Base-by-base conservation (phyloP, 768 basidiomycete genomes). In the Pleurotus djamor region DNA sequence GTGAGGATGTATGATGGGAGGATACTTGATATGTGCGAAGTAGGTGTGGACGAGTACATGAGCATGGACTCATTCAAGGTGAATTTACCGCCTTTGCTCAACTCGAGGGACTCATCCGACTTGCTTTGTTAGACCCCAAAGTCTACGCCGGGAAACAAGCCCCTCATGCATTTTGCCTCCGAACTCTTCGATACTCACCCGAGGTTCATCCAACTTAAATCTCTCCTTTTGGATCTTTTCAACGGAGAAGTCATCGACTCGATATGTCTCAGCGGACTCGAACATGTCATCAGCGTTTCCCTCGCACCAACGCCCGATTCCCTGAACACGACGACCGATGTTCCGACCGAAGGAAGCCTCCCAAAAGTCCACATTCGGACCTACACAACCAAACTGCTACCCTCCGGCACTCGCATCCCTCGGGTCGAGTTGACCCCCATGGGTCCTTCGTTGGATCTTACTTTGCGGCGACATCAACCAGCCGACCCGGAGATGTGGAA, bases 131-230 rank as follows among this genome's bases (percentile, higher is more conserved):
- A 95, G 97, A 89, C 91, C 44, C 80, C 86, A 21, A 98, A 96
- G 83, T 87, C 90, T 12, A 89, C 94, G 4, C 86, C 90, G 21
- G 96, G 95, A 8, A 86, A 94, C 66, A 89, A 92, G 66, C 96
- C 97, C 48, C 74, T 98, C 64, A 87, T 99, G 81, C 94, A 96
- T 69, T 99, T 99, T 69, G 92, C 94, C 12, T 96, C 94, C 0
- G 92, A 94, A 61, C 81, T 98, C 8, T 99, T 98, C 72, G 94
- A 96, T 66, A 87, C 92, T 1, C 94, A 98, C 71, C 94, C 96
- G 1, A 88, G 94, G 9, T 96, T 91, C 71, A 77, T 88, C 5
- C 95, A 96, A 68, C 80, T 98, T 64, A 98, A 97, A 76, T 96
- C 93, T 1, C 79, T 96, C 68, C 82, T 98, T 8, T 80, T 98